Evolutionary conservation across 768 basidiomycete species (phyloP), one percentile per base, ranked within the genome.

Genomic region (Russula emetica): DNA sequence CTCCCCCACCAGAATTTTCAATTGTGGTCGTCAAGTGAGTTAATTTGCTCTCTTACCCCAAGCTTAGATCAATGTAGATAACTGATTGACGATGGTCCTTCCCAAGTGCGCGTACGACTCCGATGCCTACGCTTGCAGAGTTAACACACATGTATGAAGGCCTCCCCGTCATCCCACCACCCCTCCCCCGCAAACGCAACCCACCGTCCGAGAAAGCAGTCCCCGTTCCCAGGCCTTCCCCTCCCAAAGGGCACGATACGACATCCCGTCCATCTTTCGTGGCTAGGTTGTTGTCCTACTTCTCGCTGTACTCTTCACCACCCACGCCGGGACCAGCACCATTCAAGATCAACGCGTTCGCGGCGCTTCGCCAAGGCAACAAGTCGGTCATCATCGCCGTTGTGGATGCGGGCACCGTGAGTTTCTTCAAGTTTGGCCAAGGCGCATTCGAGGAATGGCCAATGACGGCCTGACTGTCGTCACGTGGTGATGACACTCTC

Each of bases 391-490:
- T 98, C 38, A 82, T 98, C 54, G 95, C 94, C 1, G 92, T 83
- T 2, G 94, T 95, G 5, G 94, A 97, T 74, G 82, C 85, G 2
- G 93, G 95, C 10, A 92, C 82, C 66, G 87, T 87, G 49, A 89
- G 90, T 67, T 95, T 97, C 78, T 90, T 93, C 76, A 79, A 90
- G 58, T 94, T 98, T 68, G 86, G 88, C 8, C 82, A 94, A 71
- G 91, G 92, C 0, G 85, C 80, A 10, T 98, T 98, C 72, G 85
- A 83, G 58, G 90, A 93, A 69, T 87, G 88, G 83, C 86, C 91
- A 0, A 90, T 94, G 86, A 66, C 51, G 85, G 66, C 55, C 2
- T 68, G 36, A 68, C 13, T 38, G 8, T 24, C 30, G 14, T 28
- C 30, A 40, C 36, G 28, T 55, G 38, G 55, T 40, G n/a, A 54